Base-by-base conservation (phyloP, 371 early-diverging fungal genomes). In the Mortierella sp. region DNA sequence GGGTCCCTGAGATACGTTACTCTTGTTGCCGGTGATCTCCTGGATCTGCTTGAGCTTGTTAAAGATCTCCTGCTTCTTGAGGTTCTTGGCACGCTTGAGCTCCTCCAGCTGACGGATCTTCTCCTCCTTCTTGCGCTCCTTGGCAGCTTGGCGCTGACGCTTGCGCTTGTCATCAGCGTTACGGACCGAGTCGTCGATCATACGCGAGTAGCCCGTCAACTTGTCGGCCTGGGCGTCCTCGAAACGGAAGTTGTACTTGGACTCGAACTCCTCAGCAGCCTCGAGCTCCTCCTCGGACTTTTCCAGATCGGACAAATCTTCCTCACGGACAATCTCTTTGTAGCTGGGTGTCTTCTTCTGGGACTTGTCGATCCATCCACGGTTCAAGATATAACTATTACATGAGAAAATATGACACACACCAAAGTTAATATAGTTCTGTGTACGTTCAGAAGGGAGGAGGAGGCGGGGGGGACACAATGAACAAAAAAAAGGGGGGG, bases 321-420 rank as follows among this genome's bases (percentile, higher is more conserved):
- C 90, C 29, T 93, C 92, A 1, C 90, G 93, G 4, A 93, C 90
- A 75, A 95, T 90, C 76, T 95, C 92, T 65, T 94, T 90, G 79
- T 95, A 95, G 18, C 91, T 91, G 0, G 94, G 92, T 1, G 88
- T 77, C 71, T 81, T 82, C 68, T 89, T 89, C 63, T 91, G 89
- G n/a, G 91, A 90, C 80, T 95, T 96, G 70, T 97, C 97, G 12
- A 97, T 91, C 99, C 99, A 99, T 7, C 98, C 97, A 77, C 96
- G 95, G 83, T 97, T 98, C 74, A 99, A 80, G 41, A 99, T 93
- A 82, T 95, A 96, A 72, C 93, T 92, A 70, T 49, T 21, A 70
- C 21, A 48, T 27, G 27, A 29, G 27, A 21, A 16, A 75, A 49
- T 51, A 65, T 54, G 81, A 89, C 48, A 63, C 79, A 79, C 65